phyloP scores from a whole-genome alignment of 1,284 basidiomycete genomes.

The Ustilago crameri region DNA sequence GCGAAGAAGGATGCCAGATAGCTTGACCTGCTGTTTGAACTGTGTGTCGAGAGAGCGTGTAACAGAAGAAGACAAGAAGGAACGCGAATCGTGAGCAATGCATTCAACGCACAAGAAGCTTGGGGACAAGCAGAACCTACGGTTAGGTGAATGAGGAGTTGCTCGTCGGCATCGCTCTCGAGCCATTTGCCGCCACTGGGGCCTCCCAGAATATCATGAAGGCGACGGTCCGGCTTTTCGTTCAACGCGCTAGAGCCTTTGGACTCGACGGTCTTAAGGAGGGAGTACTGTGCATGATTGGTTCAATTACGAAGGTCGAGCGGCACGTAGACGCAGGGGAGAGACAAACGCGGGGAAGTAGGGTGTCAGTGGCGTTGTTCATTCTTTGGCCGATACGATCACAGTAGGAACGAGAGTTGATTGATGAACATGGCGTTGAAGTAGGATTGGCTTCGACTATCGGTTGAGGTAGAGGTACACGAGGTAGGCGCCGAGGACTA shows the following conservation, averaged over 20 bases:
- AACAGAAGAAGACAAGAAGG: background rate
- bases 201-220: slow-evolving; percentile 72
- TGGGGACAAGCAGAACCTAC: slow-evolving; percentile 11
- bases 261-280: slow-evolving; percentile 75
- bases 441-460: slow-evolving; percentile 7
- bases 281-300: slow-evolving; percentile 69
- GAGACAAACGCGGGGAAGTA: slow-evolving; percentile 5
- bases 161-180: slow-evolving; percentile 82
- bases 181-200: slow-evolving; percentile 74
- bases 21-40: slow-evolving; percentile 83
- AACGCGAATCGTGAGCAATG: background rate
- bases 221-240: slow-evolving; percentile 75
- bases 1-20: slow-evolving; percentile 78
- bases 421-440: slow-evolving; percentile 8
- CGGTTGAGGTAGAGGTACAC: slow-evolving; percentile 45
- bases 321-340: background rate
- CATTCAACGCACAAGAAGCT: slow-evolving; percentile 1
- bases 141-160: slow-evolving; percentile 70
- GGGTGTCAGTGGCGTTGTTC: slow-evolving; percentile 27
- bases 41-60: slow-evolving; percentile 54
- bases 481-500: slow-evolving; percentile 48
- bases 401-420: slow-evolving; percentile 11
- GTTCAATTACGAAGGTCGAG: background rate
- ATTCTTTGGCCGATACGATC: background rate
- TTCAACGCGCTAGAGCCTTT: slow-evolving; percentile 79